Evolutionary conservation across 306 rosid genomes (phyloP), one percentile per base, ranked within the genome.

Genomic region (Vigna reflexopilosa): DNA sequence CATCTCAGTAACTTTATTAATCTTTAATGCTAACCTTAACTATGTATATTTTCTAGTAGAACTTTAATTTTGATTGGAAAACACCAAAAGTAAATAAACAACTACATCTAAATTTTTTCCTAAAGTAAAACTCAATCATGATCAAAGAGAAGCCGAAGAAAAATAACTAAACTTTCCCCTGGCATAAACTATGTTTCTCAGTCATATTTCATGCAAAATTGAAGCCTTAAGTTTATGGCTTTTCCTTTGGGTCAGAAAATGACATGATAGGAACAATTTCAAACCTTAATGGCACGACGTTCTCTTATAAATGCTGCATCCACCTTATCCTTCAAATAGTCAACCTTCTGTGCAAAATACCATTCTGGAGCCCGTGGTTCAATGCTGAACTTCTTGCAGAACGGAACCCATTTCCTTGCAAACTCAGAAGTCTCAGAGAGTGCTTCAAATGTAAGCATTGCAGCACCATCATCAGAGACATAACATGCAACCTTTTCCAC

Each of bases 321-420:
- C 14, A 93, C 90, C 86, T 91, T 93, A 79, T 93, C 88, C 62
- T 55, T 91, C 72, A 93, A 78, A 73, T 93, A 93, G 88, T 93
- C 97, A 63, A 93, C 93, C 81, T 87, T 91, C 73, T 80, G 90
- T 70, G 88, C 87, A 82, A 93, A 93, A 82, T 93, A 93, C 98
- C 98, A 93, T 76, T 93, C 98, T 0, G 98, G 98, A 57, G 98
- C 98, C 61, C 98, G 89, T 1, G 97, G 98, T 67, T 93, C 98
- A 28, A 93, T 87, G 74, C 48, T 88, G 85, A 65, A 93, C 55
- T 85, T 93, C 93, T 93, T 93, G 86, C 92, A 84, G 80, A 93
- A 93, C 20, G 98, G 98, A 70, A 93, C 98, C 98, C 98, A 93
- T 78, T 93, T 93, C 54, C 98, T 86, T 36, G 97, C 98, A 82